Evolutionary conservation across 331 rosid species (phyloP), one percentile per base, ranked within the genome.

Genomic region (Prunus yedoensis): DNA sequence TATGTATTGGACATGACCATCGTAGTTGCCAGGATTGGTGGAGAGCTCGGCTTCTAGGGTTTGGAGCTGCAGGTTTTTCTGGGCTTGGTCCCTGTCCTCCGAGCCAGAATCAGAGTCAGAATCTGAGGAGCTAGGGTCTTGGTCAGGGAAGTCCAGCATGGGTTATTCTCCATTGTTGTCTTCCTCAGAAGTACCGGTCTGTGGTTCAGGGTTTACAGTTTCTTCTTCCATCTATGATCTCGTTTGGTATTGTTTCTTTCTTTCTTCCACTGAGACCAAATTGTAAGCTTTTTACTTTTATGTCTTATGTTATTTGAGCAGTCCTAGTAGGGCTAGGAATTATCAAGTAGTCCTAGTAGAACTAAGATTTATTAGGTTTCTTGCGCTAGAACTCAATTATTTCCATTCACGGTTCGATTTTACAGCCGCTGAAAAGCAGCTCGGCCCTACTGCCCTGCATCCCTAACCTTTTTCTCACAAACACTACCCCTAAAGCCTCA

Each of bases 21-120:
- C 89, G 77, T 87, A 87, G 75, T 83, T 78, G 52, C 61, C 78
- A 68, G 87, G 84, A 73, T 87, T 83, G 66, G 69, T 51, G 43
- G 86, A 80, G 30, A 92, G 96, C 77, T 89, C 88, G 35, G 85
- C 72, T 60, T 83, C 84, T 9, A 94, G 88, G 67, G 88, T 74
- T 79, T 86, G 83, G 16, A 93, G 85, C 75, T 83, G 86, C 45
- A 82, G 81, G 3, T 88, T 88, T 80, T 85, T 86, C 85, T 82
- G 88, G 65, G 92, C 82, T 70, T 38, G 75, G 53, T 88, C 96
- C 47, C 85, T 91, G 28, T 81, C 88, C 3, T 87, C 91, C 2
- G 86, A 88, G 45, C 79, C 85, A 10, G 91, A 84, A 3, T 77
- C 77, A 35, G 82, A 73, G n/a, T 50, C 60, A 25, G 85, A 79